Percentiles rank a stretch among this genome's conserved stretches.
These are phyloP conservation scores for Arthrobotrys musiformis DNA, from an alignment of 2,329 filamentous ascomycete genomes.

Conservation along the genomic window DNA sequence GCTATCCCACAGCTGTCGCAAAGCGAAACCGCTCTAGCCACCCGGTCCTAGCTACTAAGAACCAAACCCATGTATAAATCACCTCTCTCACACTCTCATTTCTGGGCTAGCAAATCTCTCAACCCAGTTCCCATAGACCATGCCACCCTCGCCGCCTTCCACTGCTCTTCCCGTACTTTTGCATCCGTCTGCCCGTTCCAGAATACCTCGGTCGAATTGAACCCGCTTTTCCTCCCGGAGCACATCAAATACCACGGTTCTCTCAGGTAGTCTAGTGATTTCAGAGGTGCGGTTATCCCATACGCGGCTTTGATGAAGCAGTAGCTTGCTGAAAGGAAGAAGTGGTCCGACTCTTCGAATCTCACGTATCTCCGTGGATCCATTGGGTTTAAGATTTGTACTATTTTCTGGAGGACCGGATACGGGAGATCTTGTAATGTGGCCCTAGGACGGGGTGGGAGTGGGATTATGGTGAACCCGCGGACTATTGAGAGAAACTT, in stretches of 20 bases:
- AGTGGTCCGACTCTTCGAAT: neutral
- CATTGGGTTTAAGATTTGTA: neutral
- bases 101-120: neutral
- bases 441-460: neutral
- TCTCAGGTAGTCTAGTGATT: neutral
- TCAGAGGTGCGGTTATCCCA: neutral
- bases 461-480: neutral
- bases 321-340: neutral
- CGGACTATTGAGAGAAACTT: conserved; percentile 1
- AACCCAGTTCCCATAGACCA: conserved; percentile 12
- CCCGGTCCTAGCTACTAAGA: neutral
- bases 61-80: neutral
- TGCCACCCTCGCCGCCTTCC: neutral
- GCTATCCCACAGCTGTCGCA: too few species aligned
- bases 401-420: neutral
- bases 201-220: conserved; percentile 17
- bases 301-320: neutral
- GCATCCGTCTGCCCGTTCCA: conserved; percentile 11
- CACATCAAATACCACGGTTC: conserved; percentile 19
- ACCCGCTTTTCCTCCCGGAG: neutral
- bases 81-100: neutral
- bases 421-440: conserved; percentile 7
- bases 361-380: neutral
- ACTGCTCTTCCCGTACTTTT: neutral
- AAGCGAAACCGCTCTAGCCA: neutral